phyloP scores from a whole-genome alignment of 352 stramenopile genomes.

The Globisporangium alternatum region DNA sequence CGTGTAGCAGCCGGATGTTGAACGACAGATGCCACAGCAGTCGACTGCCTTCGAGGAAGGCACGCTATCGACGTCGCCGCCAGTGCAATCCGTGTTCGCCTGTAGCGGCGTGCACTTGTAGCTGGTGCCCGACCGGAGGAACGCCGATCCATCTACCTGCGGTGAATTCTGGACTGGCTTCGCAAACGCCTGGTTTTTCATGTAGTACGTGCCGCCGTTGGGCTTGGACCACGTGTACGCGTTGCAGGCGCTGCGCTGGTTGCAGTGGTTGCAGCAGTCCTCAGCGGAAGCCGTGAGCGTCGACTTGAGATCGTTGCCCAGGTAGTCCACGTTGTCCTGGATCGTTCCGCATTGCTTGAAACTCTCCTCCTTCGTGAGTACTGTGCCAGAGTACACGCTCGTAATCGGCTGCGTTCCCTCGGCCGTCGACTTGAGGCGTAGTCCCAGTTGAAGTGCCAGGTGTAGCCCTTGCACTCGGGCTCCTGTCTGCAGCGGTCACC shows the following conservation, averaged over 20 bases:
- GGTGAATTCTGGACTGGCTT: not conserved
- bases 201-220: constrained; percentile 45
- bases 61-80: not conserved
- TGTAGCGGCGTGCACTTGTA: constrained; percentile 10
- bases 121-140: not conserved
- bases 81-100: not conserved
- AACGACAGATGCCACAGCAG: constrained; percentile 14
- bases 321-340: constrained; percentile 20
- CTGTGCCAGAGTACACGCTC: not conserved
- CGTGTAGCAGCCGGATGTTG: not conserved
- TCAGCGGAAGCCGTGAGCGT: not conserved
- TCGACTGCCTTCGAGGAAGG: not conserved
- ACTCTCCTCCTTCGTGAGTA: constrained; percentile 3
- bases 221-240: constrained; percentile 50
- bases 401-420: too few species aligned
- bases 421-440: too few species aligned
- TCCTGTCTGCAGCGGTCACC: not conserved
- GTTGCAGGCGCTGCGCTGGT: constrained; percentile 22
- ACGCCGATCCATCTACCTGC: constrained; percentile 8
- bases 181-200: constrained; percentile 28
- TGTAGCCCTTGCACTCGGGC: constrained; percentile 1
- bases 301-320: constrained; percentile 23
- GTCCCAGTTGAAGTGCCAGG: not conserved
- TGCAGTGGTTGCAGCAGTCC: constrained; percentile 30
- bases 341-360: constrained; percentile 7